Percentiles rank a stretch among this genome's conserved stretches.
phyloP scores from a whole-genome alignment of 2,329 filamentous ascomycete genomes.

The Scedosporium dehoogii region DNA sequence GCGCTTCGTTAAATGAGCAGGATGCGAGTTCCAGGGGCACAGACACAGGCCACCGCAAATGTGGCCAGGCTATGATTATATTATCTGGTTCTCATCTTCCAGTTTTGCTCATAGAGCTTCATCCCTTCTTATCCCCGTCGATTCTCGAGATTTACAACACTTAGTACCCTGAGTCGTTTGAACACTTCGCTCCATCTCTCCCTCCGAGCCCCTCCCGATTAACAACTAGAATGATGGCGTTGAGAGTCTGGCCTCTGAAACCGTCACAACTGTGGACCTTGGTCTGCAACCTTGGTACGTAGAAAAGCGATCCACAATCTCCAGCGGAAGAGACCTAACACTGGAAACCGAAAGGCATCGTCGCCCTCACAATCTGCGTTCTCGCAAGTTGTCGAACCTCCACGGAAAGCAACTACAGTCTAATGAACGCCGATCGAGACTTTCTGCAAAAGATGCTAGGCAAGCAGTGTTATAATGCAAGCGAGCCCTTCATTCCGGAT shows the following conservation, averaged over 20 bases:
- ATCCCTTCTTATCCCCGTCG: too few relatives aligned
- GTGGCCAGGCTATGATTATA: too few relatives aligned
- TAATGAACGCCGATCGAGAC: not conserved
- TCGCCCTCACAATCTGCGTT: constrained; percentile 6
- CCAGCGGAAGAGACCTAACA: not conserved
- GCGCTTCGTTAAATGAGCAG: not conserved
- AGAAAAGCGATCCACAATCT: not conserved
- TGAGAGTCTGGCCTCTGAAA: not conserved
- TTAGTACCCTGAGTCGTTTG: not conserved
- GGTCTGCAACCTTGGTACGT: constrained; percentile 3
- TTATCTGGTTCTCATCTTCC: too few relatives aligned
- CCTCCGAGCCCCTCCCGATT: not conserved
- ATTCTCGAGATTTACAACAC: too few relatives aligned
- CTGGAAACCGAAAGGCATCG: not conserved
- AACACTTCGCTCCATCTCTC: not conserved
- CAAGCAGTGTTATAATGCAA: constrained; percentile 1
- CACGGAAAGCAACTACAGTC: constrained; percentile 4
- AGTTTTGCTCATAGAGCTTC: too few relatives aligned
- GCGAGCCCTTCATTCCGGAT: not conserved
- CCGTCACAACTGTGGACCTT: not conserved
- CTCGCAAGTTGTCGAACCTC: constrained; percentile 4
- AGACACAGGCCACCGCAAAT: too few relatives aligned
- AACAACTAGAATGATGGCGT: not conserved
- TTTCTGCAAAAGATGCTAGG: not conserved
- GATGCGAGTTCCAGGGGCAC: not conserved